Base-by-base conservation (phyloP, 148 eudicot genomes). In the Cornus controversa region DNA sequence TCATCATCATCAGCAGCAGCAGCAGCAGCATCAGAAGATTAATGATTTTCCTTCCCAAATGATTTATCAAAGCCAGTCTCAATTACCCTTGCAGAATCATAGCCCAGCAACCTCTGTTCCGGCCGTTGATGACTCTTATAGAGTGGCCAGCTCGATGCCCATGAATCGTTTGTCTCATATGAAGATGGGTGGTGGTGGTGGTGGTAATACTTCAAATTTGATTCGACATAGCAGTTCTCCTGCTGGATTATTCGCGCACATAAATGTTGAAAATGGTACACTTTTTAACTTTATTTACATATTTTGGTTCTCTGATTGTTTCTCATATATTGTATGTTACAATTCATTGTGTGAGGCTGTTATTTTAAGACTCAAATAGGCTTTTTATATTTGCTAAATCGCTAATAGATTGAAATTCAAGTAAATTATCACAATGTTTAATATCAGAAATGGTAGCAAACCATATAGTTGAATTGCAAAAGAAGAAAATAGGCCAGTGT, bases 211-310 rank as follows among this genome's bases (percentile, higher is more conserved):
- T 79, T 75, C 84, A 20, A 83, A 82, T 85, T 94, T 96, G 27
- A 76, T 86, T 53, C 94, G 99, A 9, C 92, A 96, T 69, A 90
- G 89, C 81, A 96, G 98, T 74, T 91, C 93, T 2, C 99, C 99
- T 58, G 98, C 97, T 45, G 94, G 94, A 27, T 86, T 93, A 45
- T 90, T 96, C 70, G 85, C 84, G 70, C 82, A 85, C 80, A 71
- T 89, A 15, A 78, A 85, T 63, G 69, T 89, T 0, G 93, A 92
- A 63, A 66, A 79, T 40, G 97, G 98, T 94, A 91, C 57, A 0
- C 7, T 67, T 26, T 27, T 37, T 9, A 40, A 8, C 45, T 40
- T 9, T 8, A 2, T 6, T 6, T 6, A 40, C 45, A 40, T 40
- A 40, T 54, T 54, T 23, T 60, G 2, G 1, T 60, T 60, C 23